A percentile compares a stretch with the other conserved stretches of the same genome.
Evolutionary conservation across 352 stramenopile species (phyloP).

Genomic region (Thalassiosira pacifica): DNA sequence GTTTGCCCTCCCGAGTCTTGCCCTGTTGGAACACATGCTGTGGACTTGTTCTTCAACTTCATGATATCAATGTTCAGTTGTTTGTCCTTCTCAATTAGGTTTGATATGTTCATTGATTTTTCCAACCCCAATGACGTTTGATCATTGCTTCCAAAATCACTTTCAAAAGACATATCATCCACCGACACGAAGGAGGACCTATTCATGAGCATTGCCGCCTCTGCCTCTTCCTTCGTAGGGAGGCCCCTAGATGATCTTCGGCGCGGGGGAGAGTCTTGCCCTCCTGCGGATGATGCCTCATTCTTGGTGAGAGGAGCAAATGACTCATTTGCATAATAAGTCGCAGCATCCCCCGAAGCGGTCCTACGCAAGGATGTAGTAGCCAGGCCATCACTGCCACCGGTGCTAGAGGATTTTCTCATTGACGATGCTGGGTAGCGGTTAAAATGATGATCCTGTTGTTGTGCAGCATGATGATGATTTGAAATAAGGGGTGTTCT

Average conservation of each 20-base stretch:
- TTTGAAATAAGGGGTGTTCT: too few relatives aligned
- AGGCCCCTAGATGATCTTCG: slow-evolving; percentile 20
- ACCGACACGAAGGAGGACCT: slow-evolving; percentile 43
- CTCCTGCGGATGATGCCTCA: neutral
- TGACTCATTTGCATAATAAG: neutral
- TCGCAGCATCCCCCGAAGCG: neutral
- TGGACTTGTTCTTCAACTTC: too few relatives aligned
- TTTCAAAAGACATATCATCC: slow-evolving; percentile 32
- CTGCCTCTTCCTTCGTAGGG: slow-evolving; percentile 45
- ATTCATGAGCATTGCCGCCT: slow-evolving; percentile 27
- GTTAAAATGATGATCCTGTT: too few relatives aligned
- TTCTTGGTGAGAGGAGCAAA: neutral
- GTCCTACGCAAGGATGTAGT: neutral
- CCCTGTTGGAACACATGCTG: neutral
- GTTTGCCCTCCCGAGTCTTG: neutral
- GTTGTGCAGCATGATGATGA: too few relatives aligned
- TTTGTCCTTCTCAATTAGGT: neutral
- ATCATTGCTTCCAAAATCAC: slow-evolving; percentile 18
- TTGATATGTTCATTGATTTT: neutral
- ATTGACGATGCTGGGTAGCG: too few relatives aligned
- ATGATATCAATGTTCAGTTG: neutral
- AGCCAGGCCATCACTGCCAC: too few relatives aligned
- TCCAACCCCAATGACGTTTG: too few relatives aligned
- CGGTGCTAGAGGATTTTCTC: too few relatives aligned
- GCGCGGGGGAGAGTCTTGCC: neutral